phyloP scores from a whole-genome alignment of 345 rosid species.

The Eutrema japonicum region DNA sequence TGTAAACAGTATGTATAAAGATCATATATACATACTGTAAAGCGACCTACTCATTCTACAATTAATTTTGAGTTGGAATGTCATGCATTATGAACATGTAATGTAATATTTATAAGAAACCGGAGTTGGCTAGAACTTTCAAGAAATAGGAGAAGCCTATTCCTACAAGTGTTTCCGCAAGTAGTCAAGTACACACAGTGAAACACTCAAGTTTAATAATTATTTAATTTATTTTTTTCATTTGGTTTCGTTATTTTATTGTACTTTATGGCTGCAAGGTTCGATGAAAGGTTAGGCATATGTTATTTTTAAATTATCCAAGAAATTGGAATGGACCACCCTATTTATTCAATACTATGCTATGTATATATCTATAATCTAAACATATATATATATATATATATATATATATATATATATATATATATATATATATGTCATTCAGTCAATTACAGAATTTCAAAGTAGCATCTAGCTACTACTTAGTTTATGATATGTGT shows the following conservation, averaged over 20 bases:
- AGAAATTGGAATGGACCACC: constrained; percentile 10
- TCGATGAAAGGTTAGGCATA: constrained; percentile 25
- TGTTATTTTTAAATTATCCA: background rate
- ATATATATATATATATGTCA: too few species aligned
- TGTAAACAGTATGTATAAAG: constrained; percentile 3
- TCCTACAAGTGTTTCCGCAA: background rate
- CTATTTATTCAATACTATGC: background rate
- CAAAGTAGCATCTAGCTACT: constrained; percentile 27
- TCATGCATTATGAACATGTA: too few species aligned
- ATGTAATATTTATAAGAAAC: too few species aligned
- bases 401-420: too few species aligned
- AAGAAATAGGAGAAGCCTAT: too few species aligned
- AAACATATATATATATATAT: background rate
- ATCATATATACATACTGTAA: too few species aligned
- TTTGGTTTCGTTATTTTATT: background rate
- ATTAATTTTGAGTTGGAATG: too few species aligned
- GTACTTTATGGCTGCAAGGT: constrained; percentile 3
- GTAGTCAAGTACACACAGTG: background rate
- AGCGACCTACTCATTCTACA: too few species aligned
- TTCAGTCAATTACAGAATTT: constrained; percentile 14
- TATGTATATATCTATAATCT: background rate
- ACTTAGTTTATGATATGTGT: constrained; percentile 24
- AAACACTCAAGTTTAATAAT: too few species aligned
- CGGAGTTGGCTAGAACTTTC: too few species aligned
- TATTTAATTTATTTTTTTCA: background rate